Conservation (phyloP, 2,329 filamentous ascomycete species). For the Neonectria punicea region DNA sequence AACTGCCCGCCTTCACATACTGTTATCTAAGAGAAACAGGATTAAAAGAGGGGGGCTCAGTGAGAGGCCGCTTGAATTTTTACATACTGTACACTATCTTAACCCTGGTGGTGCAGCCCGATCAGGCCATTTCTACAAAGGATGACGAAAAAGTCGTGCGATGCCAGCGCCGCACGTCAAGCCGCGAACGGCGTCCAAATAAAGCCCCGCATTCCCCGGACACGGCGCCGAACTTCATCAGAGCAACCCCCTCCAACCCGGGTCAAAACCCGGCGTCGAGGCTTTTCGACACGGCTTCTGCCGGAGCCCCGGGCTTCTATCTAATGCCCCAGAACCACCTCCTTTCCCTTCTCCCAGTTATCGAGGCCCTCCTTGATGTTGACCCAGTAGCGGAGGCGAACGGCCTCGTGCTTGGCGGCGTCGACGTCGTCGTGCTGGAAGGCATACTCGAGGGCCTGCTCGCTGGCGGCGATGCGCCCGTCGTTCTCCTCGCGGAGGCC, state of each 20-base stretch:
- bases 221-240: conserved; percentile 5
- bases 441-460: conserved; percentile 68
- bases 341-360: conserved; percentile 84
- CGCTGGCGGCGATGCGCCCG: conserved; percentile 70
- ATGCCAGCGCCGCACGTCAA: conserved; percentile 9
- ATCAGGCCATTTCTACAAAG: conserved; percentile 15
- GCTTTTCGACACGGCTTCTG: background rate
- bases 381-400: conserved; percentile 88
- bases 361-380: conserved; percentile 84
- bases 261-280: background rate
- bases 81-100: conserved; percentile 15
- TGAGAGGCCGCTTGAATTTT: background rate
- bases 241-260: background rate
- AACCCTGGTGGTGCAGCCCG: background rate
- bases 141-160: conserved; percentile 20
- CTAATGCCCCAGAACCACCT: conserved; percentile 63
- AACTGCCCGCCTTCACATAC: too few relatives aligned
- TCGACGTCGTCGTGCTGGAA: conserved; percentile 75
- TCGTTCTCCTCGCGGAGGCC: conserved; percentile 74
- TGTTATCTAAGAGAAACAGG: background rate
- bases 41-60: background rate
- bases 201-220: conserved; percentile 2
- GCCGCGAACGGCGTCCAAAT: background rate
- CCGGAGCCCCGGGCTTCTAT: background rate
- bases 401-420: conserved; percentile 75